These are phyloP conservation scores for Kazachstania taianensis DNA, from an alignment of 805 yeast species.

Conservation along the genomic window DNA sequence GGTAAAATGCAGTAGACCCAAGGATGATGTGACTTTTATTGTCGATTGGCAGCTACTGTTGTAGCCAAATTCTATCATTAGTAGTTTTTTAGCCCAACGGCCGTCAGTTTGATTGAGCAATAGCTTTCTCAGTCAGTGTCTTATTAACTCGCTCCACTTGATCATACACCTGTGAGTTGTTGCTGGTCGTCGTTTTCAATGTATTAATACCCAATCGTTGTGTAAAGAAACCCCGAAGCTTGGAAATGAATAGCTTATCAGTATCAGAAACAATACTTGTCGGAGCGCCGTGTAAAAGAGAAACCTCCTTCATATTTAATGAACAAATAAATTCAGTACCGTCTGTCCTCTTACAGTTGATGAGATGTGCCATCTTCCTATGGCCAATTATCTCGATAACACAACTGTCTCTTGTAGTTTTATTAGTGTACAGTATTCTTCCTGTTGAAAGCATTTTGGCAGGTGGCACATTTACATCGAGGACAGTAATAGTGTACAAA, in stretches of 20 bases:
- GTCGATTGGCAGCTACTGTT: background rate
- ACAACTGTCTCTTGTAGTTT: too few relatives aligned
- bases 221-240: slow-evolving; percentile 1
- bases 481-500: too few relatives aligned
- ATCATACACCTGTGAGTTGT: slow-evolving; percentile 2
- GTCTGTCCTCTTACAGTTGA: background rate
- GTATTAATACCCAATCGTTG: slow-evolving; percentile 1
- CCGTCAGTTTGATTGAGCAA: background rate
- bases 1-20: background rate
- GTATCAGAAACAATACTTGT: background rate
- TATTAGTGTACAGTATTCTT: too few relatives aligned
- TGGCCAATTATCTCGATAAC: too few relatives aligned
- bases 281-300: slow-evolving; percentile 1
- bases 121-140: background rate
- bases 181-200: background rate
- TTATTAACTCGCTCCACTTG: slow-evolving; percentile 1
- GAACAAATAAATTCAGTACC: background rate
- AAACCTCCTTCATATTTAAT: background rate
- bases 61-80: background rate
- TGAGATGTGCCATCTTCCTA: slow-evolving; percentile 1
- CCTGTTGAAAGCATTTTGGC: too few relatives aligned
- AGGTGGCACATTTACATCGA: too few relatives aligned
- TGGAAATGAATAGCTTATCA: background rate
- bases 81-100: background rate
- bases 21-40: background rate